phyloP scores from a whole-genome alignment of 768 basidiomycete species.

The Amanita pseudoporphyria region DNA sequence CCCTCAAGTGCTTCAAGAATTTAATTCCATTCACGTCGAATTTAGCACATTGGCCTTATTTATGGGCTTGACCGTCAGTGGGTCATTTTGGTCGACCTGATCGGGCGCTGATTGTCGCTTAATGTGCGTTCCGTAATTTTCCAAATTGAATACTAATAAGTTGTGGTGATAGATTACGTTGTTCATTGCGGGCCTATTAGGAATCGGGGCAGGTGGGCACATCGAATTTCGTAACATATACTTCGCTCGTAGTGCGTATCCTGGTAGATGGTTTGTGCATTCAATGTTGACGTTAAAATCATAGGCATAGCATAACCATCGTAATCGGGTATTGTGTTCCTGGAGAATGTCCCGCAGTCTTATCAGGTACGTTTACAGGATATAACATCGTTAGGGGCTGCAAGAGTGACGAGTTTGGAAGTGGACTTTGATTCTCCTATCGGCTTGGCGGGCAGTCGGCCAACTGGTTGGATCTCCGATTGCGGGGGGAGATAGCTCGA shows the following conservation, averaged over 20 bases:
- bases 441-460: conserved; percentile 46
- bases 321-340: conserved; percentile 29
- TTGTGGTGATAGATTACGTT: conserved; percentile 17
- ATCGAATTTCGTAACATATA: conserved; percentile 35
- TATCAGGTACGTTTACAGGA: conserved; percentile 23
- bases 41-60: conserved; percentile 38
- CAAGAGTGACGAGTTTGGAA: conserved; percentile 14
- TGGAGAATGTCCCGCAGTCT: conserved; percentile 34
- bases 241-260: conserved; percentile 35
- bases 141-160: neutral
- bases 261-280: conserved; percentile 34
- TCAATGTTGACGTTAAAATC: too few species aligned
- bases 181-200: conserved; percentile 37
- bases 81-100: conserved; percentile 40
- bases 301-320: neutral
- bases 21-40: conserved; percentile 33
- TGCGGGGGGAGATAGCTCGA: conserved; percentile 43
- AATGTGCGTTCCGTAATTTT: conserved; percentile 18
- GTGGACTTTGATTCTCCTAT: conserved; percentile 47
- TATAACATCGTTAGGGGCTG: neutral
- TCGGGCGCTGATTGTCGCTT: conserved; percentile 39
- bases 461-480: conserved; percentile 41
- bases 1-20: conserved; percentile 31
- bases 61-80: conserved; percentile 41
- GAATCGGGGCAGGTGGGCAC: conserved; percentile 39